Conservation (phyloP, 192 early-diverging fungal species). For the Umbelopsis ramanniana region DNA sequence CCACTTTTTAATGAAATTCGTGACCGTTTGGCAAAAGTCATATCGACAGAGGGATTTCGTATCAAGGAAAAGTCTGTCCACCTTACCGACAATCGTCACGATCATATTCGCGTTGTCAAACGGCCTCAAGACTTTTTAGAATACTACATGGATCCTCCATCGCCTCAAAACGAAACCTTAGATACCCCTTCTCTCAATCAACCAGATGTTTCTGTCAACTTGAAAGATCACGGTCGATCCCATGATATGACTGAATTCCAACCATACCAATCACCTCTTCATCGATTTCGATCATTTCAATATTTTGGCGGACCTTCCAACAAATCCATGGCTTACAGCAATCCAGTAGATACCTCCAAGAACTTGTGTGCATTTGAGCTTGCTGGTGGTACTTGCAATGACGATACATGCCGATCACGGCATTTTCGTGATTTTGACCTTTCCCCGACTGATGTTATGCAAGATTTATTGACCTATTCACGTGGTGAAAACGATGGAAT, state of each 20-base stretch:
- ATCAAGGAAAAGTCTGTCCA: not conserved
- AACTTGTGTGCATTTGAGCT: constrained; percentile 18
- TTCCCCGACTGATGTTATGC: not conserved
- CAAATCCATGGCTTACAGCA: constrained; percentile 16
- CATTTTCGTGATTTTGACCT: constrained; percentile 23
- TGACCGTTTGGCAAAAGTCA: not conserved
- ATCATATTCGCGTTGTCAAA: not conserved
- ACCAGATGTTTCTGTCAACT: not conserved
- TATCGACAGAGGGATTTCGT: not conserved
- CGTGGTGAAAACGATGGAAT: not conserved
- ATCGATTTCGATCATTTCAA: constrained; percentile 22
- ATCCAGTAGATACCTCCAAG: constrained; percentile 16
- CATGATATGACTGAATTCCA: not conserved
- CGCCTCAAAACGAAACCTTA: not conserved
- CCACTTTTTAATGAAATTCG: not conserved
- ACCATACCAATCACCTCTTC: constrained; percentile 17
- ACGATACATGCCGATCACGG: constrained; percentile 22
- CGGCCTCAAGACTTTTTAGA: not conserved
- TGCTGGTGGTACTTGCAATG: constrained; percentile 24
- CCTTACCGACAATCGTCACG: not conserved
- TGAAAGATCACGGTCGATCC: constrained; percentile 4
- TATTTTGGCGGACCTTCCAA: not conserved
- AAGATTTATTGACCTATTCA: constrained; percentile 6
- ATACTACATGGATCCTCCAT: not conserved
- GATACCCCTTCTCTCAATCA: not conserved